Evolutionary conservation across 768 basidiomycete genomes (phyloP).

Genomic region (Tulasnella sp.): DNA sequence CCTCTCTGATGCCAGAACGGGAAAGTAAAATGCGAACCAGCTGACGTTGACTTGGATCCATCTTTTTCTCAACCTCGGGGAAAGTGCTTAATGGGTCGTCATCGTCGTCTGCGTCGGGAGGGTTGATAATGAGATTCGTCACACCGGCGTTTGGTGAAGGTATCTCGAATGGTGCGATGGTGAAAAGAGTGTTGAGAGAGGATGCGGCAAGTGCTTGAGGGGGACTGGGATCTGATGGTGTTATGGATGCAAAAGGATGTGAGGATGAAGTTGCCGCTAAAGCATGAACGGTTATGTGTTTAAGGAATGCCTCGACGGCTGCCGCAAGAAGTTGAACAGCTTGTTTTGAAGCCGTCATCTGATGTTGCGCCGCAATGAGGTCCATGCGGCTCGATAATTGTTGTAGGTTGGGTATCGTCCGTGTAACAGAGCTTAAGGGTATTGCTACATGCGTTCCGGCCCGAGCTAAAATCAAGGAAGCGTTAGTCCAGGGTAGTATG

Average conservation of each 20-base stretch:
- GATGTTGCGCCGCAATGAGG: slow-evolving; percentile 22
- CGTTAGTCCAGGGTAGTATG: background rate
- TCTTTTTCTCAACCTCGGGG: background rate
- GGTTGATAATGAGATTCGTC: background rate
- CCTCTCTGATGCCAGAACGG: slow-evolving; percentile 18
- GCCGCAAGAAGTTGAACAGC: slow-evolving; percentile 17
- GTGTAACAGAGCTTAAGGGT: slow-evolving; percentile 13
- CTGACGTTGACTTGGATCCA: slow-evolving; percentile 15
- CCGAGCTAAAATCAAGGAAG: slow-evolving; percentile 5
- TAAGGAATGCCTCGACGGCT: slow-evolving; percentile 22
- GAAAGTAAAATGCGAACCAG: slow-evolving; percentile 4
- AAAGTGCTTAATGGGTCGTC: background rate
- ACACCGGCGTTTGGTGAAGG: slow-evolving; percentile 17
- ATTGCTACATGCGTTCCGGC: slow-evolving; percentile 16
- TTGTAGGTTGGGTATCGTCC: slow-evolving; percentile 19
- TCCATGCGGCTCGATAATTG: slow-evolving; percentile 17
- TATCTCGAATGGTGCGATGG: slow-evolving; percentile 21
- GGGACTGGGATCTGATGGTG: slow-evolving; percentile 17
- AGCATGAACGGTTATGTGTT: slow-evolving; percentile 21
- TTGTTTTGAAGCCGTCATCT: slow-evolving; percentile 19
- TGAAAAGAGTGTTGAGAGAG: slow-evolving; percentile 21
- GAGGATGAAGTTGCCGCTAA: slow-evolving; percentile 16
- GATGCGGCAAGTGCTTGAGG: slow-evolving; percentile 11
- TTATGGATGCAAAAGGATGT: slow-evolving; percentile 20
- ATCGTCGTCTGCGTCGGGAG: slow-evolving; percentile 4